Conservation (phyloP, 1,284 basidiomycete species). For the Marasmius sp. region DNA sequence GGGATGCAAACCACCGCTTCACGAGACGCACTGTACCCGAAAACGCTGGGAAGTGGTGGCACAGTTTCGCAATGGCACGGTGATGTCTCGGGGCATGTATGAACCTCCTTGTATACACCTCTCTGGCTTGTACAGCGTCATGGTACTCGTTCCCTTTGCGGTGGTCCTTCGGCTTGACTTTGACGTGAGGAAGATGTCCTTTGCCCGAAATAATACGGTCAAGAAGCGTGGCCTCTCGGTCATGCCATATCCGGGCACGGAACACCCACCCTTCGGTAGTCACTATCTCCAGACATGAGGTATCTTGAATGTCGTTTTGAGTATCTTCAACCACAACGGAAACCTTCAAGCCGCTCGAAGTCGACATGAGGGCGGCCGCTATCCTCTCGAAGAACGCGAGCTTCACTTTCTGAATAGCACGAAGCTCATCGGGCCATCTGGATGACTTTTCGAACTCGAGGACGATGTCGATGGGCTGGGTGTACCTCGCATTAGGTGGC, state of each 20-base stretch:
- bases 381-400: conserved; percentile 87
- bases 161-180: conserved; percentile 33
- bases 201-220: conserved; percentile 63
- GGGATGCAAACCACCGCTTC: conserved; percentile 91
- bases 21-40: conserved; percentile 84
- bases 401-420: conserved; percentile 93
- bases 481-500: conserved; percentile 60
- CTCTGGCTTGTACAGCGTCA: conserved; percentile 63
- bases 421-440: conserved; percentile 94
- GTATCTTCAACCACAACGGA: conserved; percentile 57
- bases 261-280: conserved; percentile 89
- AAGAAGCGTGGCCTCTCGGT: conserved; percentile 81
- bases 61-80: conserved; percentile 76
- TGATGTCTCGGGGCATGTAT: conserved; percentile 84
- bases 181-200: conserved; percentile 36
- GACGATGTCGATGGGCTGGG: conserved; percentile 71
- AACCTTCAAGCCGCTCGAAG: conserved; percentile 52
- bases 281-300: conserved; percentile 75
- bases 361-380: conserved; percentile 60
- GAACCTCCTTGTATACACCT: conserved; percentile 70
- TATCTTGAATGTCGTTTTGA: conserved; percentile 66
- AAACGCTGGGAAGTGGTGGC: conserved; percentile 80
- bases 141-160: conserved; percentile 49
- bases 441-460: conserved; percentile 91
- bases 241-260: conserved; percentile 81